Evolutionary conservation across 768 basidiomycete genomes (phyloP), one percentile per base, ranked within the genome.

Genomic region (Pholiota microspora): DNA sequence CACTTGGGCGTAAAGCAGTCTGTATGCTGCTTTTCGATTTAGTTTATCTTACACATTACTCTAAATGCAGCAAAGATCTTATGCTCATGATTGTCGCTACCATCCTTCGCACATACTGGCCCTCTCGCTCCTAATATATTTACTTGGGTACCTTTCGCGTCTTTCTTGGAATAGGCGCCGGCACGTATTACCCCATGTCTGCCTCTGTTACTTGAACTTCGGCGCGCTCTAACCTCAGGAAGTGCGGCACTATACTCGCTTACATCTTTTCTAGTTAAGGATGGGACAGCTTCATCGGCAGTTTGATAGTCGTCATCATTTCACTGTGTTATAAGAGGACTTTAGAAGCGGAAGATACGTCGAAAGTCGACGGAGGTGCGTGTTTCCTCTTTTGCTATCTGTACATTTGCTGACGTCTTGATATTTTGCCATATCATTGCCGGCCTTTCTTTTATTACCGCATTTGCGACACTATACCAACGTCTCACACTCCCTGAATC

Each of bases 191-290:
- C 62, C 87, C 88, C 2, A 86, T 90, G 87, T 82, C 80, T 7
- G 87, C 88, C 0, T 80, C 80, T 9, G 73, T 89, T 52, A 81
- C 85, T n/a, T n/a, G n/a, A n/a, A n/a, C 9, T 81, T 80, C 6
- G 89, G 91, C 60, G n/a, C 78, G 86, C 12, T 76, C 87, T 4
- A 79, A 79, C 57, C 64, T 89, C 34, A 73, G 81, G 28, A 71
- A 67, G 31, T 82, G 86, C 12, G 89, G 90, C 0, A 85, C 85
- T 0, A 77, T 92, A 69, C 77, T 92, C 16, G 76, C 84, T n/a
- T 89, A 87, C 64, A 86, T 89, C 61, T 90, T 89, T 60, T 77
- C 86, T 0, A 86, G 84, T 65, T 85, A 90, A 67, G 89, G 88
- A 9, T 90, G 88, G 87, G 88, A 89, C 25, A 82, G 77, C 34